Evolutionary conservation across 257 asterid genomes (phyloP).

Genomic region (Solanum tacnaense): DNA sequence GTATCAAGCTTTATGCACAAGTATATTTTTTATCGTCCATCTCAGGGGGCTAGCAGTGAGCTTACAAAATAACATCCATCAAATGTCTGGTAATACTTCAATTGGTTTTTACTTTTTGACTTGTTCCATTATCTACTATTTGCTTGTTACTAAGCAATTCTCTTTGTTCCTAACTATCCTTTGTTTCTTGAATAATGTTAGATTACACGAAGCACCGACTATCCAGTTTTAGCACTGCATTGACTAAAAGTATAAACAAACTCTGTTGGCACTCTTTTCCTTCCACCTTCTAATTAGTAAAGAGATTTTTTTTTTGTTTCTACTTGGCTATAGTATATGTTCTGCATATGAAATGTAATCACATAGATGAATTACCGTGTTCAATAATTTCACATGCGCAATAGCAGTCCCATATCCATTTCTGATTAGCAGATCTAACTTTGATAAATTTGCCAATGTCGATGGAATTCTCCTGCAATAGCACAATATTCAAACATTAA

Average conservation of each 20-base stretch:
- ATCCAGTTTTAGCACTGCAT: neutral
- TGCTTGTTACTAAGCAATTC: neutral
- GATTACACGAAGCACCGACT: neutral
- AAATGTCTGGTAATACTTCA: neutral
- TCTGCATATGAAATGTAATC: neutral
- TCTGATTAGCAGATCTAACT: constrained; percentile 58
- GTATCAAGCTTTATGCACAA: neutral
- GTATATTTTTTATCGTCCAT: neutral
- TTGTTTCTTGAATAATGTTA: neutral
- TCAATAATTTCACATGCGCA: constrained; percentile 50
- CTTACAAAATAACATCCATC: neutral
- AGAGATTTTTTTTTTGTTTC: neutral
- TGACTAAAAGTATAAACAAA: too few relatives aligned
- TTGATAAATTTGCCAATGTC: constrained; percentile 52
- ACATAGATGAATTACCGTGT: constrained; percentile 35
- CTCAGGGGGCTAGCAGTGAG: neutral
- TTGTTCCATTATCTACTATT: neutral
- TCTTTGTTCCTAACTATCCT: neutral
- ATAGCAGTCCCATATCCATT: constrained; percentile 67
- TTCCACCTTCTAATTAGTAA: neutral
- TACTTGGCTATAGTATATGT: neutral
- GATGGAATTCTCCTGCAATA: constrained; percentile 71
- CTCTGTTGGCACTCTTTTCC: neutral
- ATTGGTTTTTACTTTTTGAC: neutral
- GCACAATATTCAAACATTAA: neutral